A percentile compares a stretch with the other conserved stretches of the same genome.
phyloP scores from a whole-genome alignment of 768 basidiomycete genomes.

The Rhizopogon sp. region DNA sequence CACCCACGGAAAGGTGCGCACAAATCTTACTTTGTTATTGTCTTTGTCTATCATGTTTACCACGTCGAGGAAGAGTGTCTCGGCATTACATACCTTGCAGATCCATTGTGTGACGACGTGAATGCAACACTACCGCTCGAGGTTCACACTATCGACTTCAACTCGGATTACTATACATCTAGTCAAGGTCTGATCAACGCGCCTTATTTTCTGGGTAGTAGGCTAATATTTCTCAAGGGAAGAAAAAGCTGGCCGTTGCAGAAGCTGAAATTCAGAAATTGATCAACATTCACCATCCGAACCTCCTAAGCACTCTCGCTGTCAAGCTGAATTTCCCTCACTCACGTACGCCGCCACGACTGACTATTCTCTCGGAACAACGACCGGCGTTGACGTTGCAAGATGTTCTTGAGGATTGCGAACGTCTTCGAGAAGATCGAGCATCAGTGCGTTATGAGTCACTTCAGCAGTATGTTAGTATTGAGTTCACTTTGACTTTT shows the following conservation, averaged over 20 bases:
- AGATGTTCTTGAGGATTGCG: constrained; percentile 74
- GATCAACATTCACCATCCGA: constrained; percentile 52
- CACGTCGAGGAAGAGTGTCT: constrained; percentile 43
- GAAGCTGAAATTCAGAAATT: constrained; percentile 64
- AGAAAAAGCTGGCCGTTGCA: constrained; percentile 64
- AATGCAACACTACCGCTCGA: constrained; percentile 59
- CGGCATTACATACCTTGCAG: constrained; percentile 66
- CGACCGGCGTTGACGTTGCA: constrained; percentile 59
- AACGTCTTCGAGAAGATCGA: constrained; percentile 66
- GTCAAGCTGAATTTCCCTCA: constrained; percentile 57
- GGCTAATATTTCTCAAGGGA: constrained; percentile 31
- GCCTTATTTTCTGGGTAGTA: neutral
- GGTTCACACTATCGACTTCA: constrained; percentile 61
- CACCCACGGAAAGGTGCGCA: constrained; percentile 62
- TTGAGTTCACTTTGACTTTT: neutral
- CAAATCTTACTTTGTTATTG: neutral
- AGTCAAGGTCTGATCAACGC: constrained; percentile 43
- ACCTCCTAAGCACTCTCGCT: constrained; percentile 63
- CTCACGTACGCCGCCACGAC: constrained; percentile 41
- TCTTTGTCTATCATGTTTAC: neutral
- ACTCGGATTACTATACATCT: constrained; percentile 62
- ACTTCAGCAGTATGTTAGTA: neutral
- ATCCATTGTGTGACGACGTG: constrained; percentile 68
- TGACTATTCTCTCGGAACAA: constrained; percentile 71
- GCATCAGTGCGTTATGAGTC: constrained; percentile 46